These are phyloP conservation scores for Orbilia blumenaviensis DNA, from an alignment of 2,329 filamentous ascomycete genomes.

Conservation along the genomic window DNA sequence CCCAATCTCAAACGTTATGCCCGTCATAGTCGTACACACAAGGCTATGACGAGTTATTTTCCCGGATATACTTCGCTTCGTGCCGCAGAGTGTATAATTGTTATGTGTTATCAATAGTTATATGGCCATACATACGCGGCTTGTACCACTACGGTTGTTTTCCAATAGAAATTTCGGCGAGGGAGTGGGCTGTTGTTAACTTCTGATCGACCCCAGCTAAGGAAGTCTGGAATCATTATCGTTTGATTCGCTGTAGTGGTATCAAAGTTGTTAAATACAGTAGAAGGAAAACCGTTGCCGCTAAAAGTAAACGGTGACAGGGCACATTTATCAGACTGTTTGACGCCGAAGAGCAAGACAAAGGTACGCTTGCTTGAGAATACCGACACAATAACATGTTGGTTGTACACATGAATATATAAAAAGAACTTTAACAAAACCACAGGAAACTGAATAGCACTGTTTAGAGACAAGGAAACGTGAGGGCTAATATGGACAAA, in stretches of 20 bases:
- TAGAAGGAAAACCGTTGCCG: neutral
- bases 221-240: neutral
- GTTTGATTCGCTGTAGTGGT: conserved; percentile 7
- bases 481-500: conserved; percentile 40
- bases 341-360: conserved; percentile 1
- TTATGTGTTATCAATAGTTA: no score
- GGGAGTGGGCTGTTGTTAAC: no score
- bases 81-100: neutral
- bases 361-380: conserved; percentile 3
- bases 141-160: no score
- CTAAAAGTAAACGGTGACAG: neutral
- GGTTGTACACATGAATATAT: conserved; percentile 12
- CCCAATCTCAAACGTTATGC: neutral
- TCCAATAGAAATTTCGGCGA: no score
- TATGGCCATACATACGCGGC: no score
- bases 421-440: conserved; percentile 1
- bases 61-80: neutral
- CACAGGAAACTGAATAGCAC: conserved; percentile 4
- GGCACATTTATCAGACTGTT: conserved; percentile 1
- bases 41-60: neutral
- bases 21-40: neutral
- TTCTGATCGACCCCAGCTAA: neutral
- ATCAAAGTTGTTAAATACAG: conserved; percentile 8
- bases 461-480: neutral
- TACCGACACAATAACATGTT: neutral